phyloP scores from a whole-genome alignment of 306 rosid species.

The Psophocarpus tetragonolobus region DNA sequence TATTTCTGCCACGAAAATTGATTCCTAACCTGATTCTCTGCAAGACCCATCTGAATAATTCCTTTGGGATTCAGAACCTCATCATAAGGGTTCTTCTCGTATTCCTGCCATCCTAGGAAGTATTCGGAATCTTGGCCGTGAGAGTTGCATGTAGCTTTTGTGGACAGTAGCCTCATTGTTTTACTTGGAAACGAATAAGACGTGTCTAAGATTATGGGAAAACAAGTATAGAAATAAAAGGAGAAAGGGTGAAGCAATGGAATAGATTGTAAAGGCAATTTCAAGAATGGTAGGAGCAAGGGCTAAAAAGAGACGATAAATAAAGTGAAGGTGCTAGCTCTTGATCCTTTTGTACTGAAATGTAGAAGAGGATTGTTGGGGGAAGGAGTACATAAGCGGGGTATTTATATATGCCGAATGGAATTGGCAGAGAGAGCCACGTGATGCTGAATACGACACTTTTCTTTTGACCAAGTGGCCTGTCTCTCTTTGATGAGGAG shows the following conservation, averaged over 20 bases:
- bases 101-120: constrained; percentile 94
- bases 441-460: constrained; percentile 31
- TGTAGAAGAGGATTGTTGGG: constrained; percentile 35
- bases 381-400: constrained; percentile 30
- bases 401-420: constrained; percentile 38
- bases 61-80: constrained; percentile 71
- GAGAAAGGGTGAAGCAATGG: background rate
- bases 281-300: background rate
- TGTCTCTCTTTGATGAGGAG: background rate
- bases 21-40: constrained; percentile 77
- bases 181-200: background rate
- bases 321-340: background rate
- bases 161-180: constrained; percentile 64
- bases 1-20: background rate
- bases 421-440: constrained; percentile 30
- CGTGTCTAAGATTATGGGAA: background rate
- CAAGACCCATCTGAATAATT: constrained; percentile 98
- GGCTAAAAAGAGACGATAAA: background rate
- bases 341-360: constrained; percentile 24
- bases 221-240: background rate
- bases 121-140: constrained; percentile 99
- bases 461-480: constrained; percentile 41
- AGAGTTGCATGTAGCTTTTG: constrained; percentile 76
- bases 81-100: constrained; percentile 80
- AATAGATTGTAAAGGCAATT: background rate